Evolutionary conservation across 345 rosid species (phyloP).

Genomic region (Linum trigynum): DNA sequence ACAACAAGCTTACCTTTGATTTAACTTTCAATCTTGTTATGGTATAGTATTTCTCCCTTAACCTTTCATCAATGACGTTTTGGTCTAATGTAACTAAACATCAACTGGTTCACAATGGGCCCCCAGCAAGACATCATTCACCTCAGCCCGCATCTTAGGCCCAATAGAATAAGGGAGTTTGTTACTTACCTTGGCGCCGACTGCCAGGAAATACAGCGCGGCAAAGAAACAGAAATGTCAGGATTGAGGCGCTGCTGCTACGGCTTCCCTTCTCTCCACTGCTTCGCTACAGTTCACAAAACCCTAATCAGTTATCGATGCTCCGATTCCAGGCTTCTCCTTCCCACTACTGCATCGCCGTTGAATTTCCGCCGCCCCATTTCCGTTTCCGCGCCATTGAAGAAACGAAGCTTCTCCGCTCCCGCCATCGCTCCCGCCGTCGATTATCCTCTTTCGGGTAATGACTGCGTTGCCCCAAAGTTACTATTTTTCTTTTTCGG

Average conservation of each 20-base stretch:
- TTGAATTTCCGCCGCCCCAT: too few relatives aligned
- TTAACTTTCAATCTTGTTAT: too few relatives aligned
- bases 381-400: background rate
- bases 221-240: background rate
- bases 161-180: too few relatives aligned
- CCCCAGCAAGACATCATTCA: too few relatives aligned
- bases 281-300: background rate
- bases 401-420: slow-evolving; percentile 10
- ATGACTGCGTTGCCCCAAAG: background rate
- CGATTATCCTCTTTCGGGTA: slow-evolving; percentile 41
- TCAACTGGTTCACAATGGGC: too few relatives aligned
- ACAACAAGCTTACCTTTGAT: too few relatives aligned
- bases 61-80: too few relatives aligned
- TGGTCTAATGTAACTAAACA: too few relatives aligned
- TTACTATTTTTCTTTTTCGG: background rate
- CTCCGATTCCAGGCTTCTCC: background rate
- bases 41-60: too few relatives aligned
- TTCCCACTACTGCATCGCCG: too few relatives aligned
- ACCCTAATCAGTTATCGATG: background rate
- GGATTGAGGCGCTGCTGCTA: background rate
- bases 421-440: slow-evolving; percentile 14
- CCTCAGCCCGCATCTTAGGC: too few relatives aligned
- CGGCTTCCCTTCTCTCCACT: background rate
- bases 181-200: too few relatives aligned
- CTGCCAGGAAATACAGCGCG: background rate